Evolutionary conservation across 345 rosid species (phyloP).

Genomic region (Brassica napus): Da-Ae NC_063444.1:15788501-15789000

Average conservation of each 20-base stretch:
- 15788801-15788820: background rate
- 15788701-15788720: background rate
- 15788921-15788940: slow-evolving; percentile 2
- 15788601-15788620: background rate
- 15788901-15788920: background rate
- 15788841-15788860: slow-evolving; percentile 2
- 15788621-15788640: background rate
- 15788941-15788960: background rate
- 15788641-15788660: background rate
- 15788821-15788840: slow-evolving; percentile 1
- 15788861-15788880: background rate
- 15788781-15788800: slow-evolving; percentile 9
- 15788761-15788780: background rate
- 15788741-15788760: slow-evolving; percentile 1
- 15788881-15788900: background rate
- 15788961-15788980: slow-evolving; percentile 1
- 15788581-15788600: background rate
- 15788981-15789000: slow-evolving; percentile 5
- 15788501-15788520: no score
- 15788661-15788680: background rate
- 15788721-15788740: background rate
- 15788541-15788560: background rate
- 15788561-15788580: background rate
- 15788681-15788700: background rate
- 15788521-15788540: background rate